Evolutionary conservation across 805 yeast species (phyloP).

Genomic region (Wickerhamiella bombiphila): DNA sequence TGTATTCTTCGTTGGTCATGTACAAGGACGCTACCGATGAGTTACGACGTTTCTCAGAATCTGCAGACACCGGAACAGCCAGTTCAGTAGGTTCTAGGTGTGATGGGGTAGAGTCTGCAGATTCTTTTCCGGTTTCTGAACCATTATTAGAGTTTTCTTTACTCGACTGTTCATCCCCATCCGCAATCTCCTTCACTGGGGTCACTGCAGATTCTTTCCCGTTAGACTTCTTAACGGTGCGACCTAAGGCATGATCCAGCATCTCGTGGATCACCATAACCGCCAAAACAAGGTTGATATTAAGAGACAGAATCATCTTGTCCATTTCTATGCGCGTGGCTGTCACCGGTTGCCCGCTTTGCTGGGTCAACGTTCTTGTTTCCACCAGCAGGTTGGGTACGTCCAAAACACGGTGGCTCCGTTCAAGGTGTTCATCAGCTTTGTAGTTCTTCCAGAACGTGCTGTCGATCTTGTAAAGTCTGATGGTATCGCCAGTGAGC

Average conservation of each 20-base stretch:
- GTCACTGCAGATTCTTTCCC: not conserved
- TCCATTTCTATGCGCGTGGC: slow-evolving; percentile 3
- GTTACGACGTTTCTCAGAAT: not conserved
- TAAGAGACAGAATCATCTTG: slow-evolving; percentile 10
- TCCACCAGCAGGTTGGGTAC: slow-evolving; percentile 8
- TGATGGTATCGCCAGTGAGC: slow-evolving; percentile 6
- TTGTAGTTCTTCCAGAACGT: slow-evolving; percentile 5
- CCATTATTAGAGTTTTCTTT: not conserved
- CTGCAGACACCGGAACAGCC: not conserved
- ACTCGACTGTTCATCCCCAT: slow-evolving; percentile 3
- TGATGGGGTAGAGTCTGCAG: not conserved
- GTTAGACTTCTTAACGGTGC: slow-evolving; percentile 2
- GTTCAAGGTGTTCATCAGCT: slow-evolving; percentile 5
- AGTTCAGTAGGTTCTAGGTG: not conserved
- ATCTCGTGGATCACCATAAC: slow-evolving; percentile 17
- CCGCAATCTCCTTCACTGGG: slow-evolving; percentile 2
- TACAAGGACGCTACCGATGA: not conserved
- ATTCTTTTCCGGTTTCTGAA: not conserved
- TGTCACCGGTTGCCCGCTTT: not conserved
- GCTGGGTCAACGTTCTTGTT: slow-evolving; percentile 5
- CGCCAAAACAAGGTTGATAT: slow-evolving; percentile 18
- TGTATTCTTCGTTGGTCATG: slow-evolving; percentile 1
- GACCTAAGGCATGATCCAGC: slow-evolving; percentile 13
- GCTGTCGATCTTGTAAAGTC: slow-evolving; percentile 11
- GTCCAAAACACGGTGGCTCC: slow-evolving; percentile 5